These are phyloP conservation scores for Mucuna pruriens DNA, from an alignment of 306 rosid genomes.

Conservation along the genomic window DNA sequence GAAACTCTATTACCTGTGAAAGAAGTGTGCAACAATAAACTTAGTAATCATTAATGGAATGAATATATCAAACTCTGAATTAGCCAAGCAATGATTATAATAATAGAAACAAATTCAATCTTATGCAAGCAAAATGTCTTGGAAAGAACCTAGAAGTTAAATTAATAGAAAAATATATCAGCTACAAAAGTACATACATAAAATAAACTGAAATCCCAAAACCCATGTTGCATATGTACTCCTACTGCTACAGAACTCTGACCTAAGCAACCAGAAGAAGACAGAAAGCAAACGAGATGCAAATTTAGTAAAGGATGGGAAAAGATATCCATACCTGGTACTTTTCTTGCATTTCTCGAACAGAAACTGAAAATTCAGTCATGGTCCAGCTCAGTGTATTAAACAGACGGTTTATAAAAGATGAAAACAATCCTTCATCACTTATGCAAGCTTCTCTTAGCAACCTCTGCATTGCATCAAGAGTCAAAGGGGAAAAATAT, in stretches of 20 bases:
- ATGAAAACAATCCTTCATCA: constrained; percentile 83
- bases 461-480: constrained; percentile 65
- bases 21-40: constrained; percentile 36
- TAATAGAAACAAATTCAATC: constrained; percentile 23
- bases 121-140: neutral
- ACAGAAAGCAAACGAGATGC: constrained; percentile 15
- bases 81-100: constrained; percentile 16
- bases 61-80: constrained; percentile 20
- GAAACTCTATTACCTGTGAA: constrained; percentile 91
- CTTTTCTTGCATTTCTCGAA: constrained; percentile 96
- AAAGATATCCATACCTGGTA: constrained; percentile 48
- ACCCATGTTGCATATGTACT: constrained; percentile 13
- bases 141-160: constrained; percentile 17
- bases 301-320: constrained; percentile 14
- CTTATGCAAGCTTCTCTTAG: constrained; percentile 80
- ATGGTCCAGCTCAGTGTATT: constrained; percentile 98
- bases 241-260: constrained; percentile 32
- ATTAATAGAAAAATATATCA: neutral
- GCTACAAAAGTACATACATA: neutral
- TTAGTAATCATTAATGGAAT: constrained; percentile 20
- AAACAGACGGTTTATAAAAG: constrained; percentile 93
- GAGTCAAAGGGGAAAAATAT: constrained; percentile 11
- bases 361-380: constrained; percentile 97
- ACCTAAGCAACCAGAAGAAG: constrained; percentile 30
- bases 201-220: constrained; percentile 16